Conservation (phyloP, 805 yeast species). For the Metschnikowia chrysomelidarum region DNA sequence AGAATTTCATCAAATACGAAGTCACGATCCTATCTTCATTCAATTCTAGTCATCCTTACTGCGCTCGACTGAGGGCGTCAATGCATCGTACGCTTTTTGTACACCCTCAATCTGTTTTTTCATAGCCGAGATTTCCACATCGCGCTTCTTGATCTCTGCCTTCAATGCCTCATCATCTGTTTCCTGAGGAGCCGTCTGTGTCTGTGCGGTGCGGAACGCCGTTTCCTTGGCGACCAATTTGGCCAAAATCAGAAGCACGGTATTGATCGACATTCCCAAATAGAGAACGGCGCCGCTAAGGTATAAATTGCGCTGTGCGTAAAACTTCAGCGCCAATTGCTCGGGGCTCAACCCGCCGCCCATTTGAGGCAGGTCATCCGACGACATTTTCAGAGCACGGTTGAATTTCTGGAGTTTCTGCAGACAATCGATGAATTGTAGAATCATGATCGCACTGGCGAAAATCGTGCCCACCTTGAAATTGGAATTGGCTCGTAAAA, state of each 20-base stretch:
- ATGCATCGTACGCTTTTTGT: slow-evolving; percentile 48
- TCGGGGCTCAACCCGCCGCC: slow-evolving; percentile 39
- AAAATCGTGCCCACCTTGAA: slow-evolving; percentile 46
- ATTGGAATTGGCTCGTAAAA: slow-evolving; percentile 36
- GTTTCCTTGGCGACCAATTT: slow-evolving; percentile 49
- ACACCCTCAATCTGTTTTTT: slow-evolving; percentile 51
- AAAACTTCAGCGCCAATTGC: slow-evolving; percentile 56
- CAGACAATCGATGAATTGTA: slow-evolving; percentile 56
- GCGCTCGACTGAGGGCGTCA: slow-evolving; percentile 22
- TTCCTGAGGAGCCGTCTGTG: slow-evolving; percentile 4
- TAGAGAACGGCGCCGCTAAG: slow-evolving; percentile 62
- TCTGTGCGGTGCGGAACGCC: slow-evolving; percentile 23
- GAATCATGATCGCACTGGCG: slow-evolving; percentile 38
- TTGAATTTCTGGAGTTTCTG: slow-evolving; percentile 36
- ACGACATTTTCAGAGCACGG: slow-evolving; percentile 24
- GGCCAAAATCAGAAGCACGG: slow-evolving; percentile 50
- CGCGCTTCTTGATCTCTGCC: slow-evolving; percentile 37
- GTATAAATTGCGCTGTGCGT: slow-evolving; percentile 61
- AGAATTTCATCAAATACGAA: no score
- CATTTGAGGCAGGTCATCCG: slow-evolving; percentile 10
- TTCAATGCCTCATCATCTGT: slow-evolving; percentile 34
- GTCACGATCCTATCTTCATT: no score
- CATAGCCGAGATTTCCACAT: slow-evolving; percentile 45
- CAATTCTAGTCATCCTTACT: slow-evolving; percentile 16
- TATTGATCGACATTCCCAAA: slow-evolving; percentile 51